Evolutionary conservation across 2,329 filamentous ascomycete genomes (phyloP), one percentile per base, ranked within the genome.

Genomic region (Hymenoscyphus fructigenus): DNA sequence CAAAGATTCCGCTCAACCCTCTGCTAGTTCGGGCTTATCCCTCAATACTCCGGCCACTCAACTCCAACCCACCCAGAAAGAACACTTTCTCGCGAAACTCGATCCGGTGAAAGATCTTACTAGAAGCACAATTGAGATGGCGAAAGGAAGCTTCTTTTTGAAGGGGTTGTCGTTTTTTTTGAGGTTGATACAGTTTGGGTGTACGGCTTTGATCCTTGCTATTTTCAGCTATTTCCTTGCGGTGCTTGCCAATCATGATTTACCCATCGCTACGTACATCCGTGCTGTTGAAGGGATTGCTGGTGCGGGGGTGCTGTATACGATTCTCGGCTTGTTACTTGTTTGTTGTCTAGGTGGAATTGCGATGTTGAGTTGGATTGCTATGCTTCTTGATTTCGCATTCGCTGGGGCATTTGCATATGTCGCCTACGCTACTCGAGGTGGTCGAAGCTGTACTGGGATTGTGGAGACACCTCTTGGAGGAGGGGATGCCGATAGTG

Each of bases 201-300:
- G 87, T 76, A 83, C 89, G 9, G 87, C 84, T 65, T 83, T 96
- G 70, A 85, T 94, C 67, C 85, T 97, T 67, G 90, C 85, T 70
- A 85, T 95, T 73, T 93, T 90, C 82, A 89, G 88, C 59, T 97
- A 96, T 83, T 96, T 93, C 83, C 86, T 97, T 59, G 87, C 90
- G 9, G 84, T 90, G 9, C 85, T 93, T 15, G 76, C 84, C 67
- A 85, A 89, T 73, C 86, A 92, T 78, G 73, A 87, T 70, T 77
- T 88, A 15, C 64, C 74, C 65, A 93, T 93, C 69, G 81, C 84
- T 20, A 85, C 78, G 70, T 89, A 85, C 79, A 79, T 89, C 66
- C 88, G 88, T 63, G 91, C 91, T 32, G 91, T 95, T 63, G 88
- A 88, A 73, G 92, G 91, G 68, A 88, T 97, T 65, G 84, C 91